These are phyloP conservation scores for Lagenidium giganteum DNA, from an alignment of 352 stramenopile species.

Conservation along the genomic window DNA sequence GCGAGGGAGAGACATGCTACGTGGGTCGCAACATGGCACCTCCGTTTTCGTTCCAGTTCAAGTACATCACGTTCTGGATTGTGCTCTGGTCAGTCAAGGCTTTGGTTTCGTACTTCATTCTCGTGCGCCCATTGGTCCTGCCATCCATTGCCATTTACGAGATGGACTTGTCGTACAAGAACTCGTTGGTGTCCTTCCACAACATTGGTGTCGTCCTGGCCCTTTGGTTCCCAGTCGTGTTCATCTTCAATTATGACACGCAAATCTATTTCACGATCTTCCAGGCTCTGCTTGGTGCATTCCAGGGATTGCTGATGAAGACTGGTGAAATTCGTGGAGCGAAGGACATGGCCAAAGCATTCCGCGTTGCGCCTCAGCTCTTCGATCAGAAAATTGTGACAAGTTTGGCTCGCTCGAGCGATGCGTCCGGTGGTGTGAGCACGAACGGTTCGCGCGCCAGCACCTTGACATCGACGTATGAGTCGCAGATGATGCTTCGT, in stretches of 20 bases:
- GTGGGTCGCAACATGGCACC: conserved; percentile 61
- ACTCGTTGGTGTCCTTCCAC: conserved; percentile 64
- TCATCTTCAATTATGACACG: conserved; percentile 78
- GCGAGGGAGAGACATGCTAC: conserved; percentile 69
- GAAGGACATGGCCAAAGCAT: conserved; percentile 73
- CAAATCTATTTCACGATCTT: conserved; percentile 84
- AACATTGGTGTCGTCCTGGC: conserved; percentile 67
- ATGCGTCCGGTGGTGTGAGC: conserved; percentile 21
- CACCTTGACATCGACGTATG: conserved; percentile 44
- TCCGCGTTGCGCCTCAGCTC: conserved; percentile 65
- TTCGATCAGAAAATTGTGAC: conserved; percentile 81
- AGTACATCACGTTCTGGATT: conserved; percentile 67
- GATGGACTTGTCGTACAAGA: conserved; percentile 65
- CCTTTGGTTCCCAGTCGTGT: conserved; percentile 58
- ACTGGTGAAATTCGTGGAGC: conserved; percentile 62
- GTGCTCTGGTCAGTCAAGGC: conserved; percentile 51
- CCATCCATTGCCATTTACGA: conserved; percentile 67
- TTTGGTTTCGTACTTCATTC: conserved; percentile 58
- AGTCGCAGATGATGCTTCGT: conserved; percentile 79
- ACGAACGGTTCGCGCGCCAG: conserved; percentile 39
- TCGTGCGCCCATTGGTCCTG: conserved; percentile 58
- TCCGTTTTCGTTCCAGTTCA: conserved; percentile 46
- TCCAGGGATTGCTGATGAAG: conserved; percentile 72
- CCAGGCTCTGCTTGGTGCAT: conserved; percentile 51
- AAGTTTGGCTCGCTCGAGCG: conserved; percentile 42